Base-by-base conservation (phyloP, 305 asterid species). In the Petunia hybrid region DNA sequence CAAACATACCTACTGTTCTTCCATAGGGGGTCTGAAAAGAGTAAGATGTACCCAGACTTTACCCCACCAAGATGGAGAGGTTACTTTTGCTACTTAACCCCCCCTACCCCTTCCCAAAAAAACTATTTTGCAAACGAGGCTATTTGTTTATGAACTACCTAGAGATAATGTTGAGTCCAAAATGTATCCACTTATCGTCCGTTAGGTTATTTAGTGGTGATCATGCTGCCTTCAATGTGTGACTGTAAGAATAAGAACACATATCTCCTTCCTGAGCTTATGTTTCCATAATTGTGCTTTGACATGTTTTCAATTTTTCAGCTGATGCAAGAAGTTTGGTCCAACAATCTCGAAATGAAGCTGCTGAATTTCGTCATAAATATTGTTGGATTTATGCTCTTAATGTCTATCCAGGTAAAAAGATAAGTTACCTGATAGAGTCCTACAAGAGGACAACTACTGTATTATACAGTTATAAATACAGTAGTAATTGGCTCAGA, bases 251-350 rank as follows among this genome's bases (percentile, higher is more conserved):
- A 53, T 7, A 51, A 36, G 7, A 53, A 4, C 5, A 0, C 14
- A 38, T 53, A 73, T 46, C 65, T 53, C 38, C 65, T 74, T 74
- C 38, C 9, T 48, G 46, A 73, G 48, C 7, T 13, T 51, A 51
- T 51, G 78, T 13, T 55, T 55, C 61, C 61, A 13, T 6, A 13
- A 6, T 55, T 13, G 14, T 13, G 38, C 14, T 55, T 55, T 55
- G 14, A 55, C 61, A 55, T 13, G 14, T 55, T 13, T 55, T 55
- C 61, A 16, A 4, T 5, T 13, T 55, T 55, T 55, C 85, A 94
- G 98, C 98, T 84, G 98, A 94, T 92, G 95, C 97, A 75, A 90
- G 98, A 90, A 90, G 95, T 88, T 90, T 94, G 88, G 97, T 93
- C 85, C 92, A 90, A 83, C 98, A 94, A 92, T 98, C 97, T 9